Evolutionary conservation across 768 basidiomycete genomes (phyloP), one percentile per base, ranked within the genome.

Genomic region (Trichaptum fuscoviolaceum): DNA sequence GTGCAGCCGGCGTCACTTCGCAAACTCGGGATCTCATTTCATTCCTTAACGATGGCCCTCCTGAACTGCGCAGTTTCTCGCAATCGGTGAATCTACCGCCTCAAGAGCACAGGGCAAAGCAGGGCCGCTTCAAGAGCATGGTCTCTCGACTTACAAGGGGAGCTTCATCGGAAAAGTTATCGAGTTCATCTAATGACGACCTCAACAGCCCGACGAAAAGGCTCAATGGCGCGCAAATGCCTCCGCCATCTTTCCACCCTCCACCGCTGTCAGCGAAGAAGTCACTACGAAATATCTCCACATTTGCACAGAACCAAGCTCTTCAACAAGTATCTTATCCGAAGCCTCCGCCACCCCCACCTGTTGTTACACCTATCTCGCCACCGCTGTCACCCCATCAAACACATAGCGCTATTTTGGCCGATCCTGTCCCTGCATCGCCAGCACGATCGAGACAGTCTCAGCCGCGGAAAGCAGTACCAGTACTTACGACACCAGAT

Each of bases 101-200:
- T 18, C 81, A 83, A 64, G 77, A 79, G 65, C 68, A 71, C 87
- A 87, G 75, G 77, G 77, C 62, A 82, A 77, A 69, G 64, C 73
- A 81, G 65, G 86, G 86, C 62, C 83, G 91, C 26, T 77, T 95
- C 67, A 89, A 90, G 75, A 85, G 87, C 69, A 93, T 95, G 87
- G 90, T 95, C 71, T 93, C 92, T 23, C 89, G 87, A 70, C 79
- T 94, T 27, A 88, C 85, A 42, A 73, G 73, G 23, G 72, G 71
- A 52, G 72, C 71, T 42, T 76, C 71, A 58, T 78, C 85, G 64
- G 78, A 76, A 63, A 71, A 63, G 58, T 66, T 73, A 23, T 35
- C 57, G 23, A 34, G 59, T 61, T 25, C 24, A 25, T 61, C 59
- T 61, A 61, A 34, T 34, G 59, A 61, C 30, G 59, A 61, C 24